phyloP scores from a whole-genome alignment of 306 rosid species.

The Gleditsia sinensis region DNA sequence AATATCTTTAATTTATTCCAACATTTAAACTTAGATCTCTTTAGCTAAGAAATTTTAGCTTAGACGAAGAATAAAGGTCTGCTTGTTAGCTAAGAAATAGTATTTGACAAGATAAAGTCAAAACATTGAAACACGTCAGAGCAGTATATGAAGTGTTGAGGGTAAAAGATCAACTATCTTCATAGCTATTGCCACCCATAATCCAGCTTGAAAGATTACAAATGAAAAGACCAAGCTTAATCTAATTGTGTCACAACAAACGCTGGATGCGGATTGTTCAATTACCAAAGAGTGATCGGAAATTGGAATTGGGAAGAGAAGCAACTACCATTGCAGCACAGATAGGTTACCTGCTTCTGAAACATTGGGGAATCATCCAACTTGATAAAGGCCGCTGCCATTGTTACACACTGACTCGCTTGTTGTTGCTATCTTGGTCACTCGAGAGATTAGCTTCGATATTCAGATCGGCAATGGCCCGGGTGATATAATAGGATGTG shows the following conservation, averaged over 20 bases:
- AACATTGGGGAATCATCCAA: conserved; percentile 99
- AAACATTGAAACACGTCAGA: background rate
- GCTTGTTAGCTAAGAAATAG: conserved; percentile 12
- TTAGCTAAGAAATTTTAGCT: background rate
- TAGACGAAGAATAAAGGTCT: background rate
- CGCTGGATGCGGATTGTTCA: background rate
- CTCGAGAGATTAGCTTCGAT: conserved; percentile 7
- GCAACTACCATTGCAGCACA: background rate
- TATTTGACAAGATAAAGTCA: conserved; percentile 11
- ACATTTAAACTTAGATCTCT: no score
- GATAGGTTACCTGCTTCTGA: conserved; percentile 72
- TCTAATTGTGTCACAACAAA: background rate
- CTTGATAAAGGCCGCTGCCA: conserved; percentile 84
- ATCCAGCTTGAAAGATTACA: background rate
- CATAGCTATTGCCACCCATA: background rate
- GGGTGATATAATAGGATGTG: no score
- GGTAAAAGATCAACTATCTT: background rate
- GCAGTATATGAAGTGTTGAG: background rate
- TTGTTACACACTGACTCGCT: conserved; percentile 30
- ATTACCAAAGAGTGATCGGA: background rate
- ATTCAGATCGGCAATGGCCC: conserved; percentile 23
- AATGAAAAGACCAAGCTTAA: background rate
- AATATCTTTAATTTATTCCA: no score
- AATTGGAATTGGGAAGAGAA: conserved; percentile 8
- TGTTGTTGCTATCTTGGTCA: background rate